A percentile compares a stretch with the other conserved stretches of the same genome.
These are phyloP conservation scores for Penicillium sp. DNA, from an alignment of 2,329 filamentous ascomycete species.

Conservation along the genomic window DNA sequence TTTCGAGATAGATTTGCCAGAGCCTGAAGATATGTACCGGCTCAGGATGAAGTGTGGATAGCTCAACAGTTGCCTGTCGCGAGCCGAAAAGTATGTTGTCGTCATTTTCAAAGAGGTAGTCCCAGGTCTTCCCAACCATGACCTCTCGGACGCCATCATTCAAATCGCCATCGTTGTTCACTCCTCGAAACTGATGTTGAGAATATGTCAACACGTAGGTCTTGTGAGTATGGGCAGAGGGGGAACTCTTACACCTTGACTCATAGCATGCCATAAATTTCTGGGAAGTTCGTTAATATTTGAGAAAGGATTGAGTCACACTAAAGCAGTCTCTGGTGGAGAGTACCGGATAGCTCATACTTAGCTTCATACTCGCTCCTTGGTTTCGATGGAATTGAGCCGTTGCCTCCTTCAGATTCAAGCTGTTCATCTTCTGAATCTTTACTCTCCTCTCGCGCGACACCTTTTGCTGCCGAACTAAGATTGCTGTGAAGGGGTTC, in stretches of 20 bases:
- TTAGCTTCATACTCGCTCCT: constrained; percentile 1
- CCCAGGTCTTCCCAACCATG: constrained; percentile 14
- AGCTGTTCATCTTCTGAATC: not conserved
- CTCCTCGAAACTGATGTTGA: not conserved
- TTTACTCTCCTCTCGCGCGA: not conserved
- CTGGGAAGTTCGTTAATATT: constrained; percentile 31
- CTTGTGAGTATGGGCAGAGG: too few relatives aligned
- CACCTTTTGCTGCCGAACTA: not conserved
- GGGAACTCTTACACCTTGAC: constrained; percentile 40
- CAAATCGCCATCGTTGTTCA: constrained; percentile 2
- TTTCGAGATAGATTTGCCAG: constrained; percentile 71
- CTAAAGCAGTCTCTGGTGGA: constrained; percentile 10
- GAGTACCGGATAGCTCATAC: constrained; percentile 5
- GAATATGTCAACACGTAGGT: not conserved
- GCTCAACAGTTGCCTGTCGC: constrained; percentile 7
- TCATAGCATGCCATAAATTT: constrained; percentile 51
- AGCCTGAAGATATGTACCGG: constrained; percentile 34
- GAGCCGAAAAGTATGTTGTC: constrained; percentile 19
- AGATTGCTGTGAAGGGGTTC: not conserved
- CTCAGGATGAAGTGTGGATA: constrained; percentile 21
- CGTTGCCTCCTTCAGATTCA: not conserved
- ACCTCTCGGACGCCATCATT: constrained; percentile 7
- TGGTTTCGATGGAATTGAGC: constrained; percentile 1
- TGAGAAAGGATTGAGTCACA: not conserved
- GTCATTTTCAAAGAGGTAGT: constrained; percentile 9